Evolutionary conservation across 1,284 basidiomycete genomes (phyloP), one percentile per base, ranked within the genome.

Genomic region (Serendipita sp.): DNA sequence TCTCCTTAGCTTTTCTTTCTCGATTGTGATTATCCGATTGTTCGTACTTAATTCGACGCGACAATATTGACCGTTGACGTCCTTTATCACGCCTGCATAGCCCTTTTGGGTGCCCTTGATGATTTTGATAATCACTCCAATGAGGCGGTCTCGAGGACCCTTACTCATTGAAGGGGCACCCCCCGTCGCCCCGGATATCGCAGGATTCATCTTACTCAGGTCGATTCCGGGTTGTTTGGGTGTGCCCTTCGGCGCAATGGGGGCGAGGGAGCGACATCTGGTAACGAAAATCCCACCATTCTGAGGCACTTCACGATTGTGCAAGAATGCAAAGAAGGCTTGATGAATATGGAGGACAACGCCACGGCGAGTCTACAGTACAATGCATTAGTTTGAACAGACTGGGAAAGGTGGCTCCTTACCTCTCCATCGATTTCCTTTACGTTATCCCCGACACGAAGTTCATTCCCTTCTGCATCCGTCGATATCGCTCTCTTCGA

Each of bases 121-220:
- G 26, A 98, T 84, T 13, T 83, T 82, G 15, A 98, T 91, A 2
- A 80, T 78, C 1, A 83, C 80, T 34, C 93, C 94, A 68, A 93
- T 87, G 69, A 91, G 80, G 44, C 88, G 80, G 72, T 97, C 93
- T 65, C 88, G 79, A 64, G 84, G 87, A 3, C 83, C 88, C 63
- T 83, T 83, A 29, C 79, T 82, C 77, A 82, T 87, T 63, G 78
- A 80, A 1, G 82, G 83, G 58, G 87, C 88, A 44, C 87, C 88
- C n/a, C 87, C 87, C 84, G 89, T 90, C 22, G 87, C 88, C 15
- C 84, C 85, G 42, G 80, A 76, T 58, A 93, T 72, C 1, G 88
- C 83, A 4, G 95, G 94, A 72, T 98, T 98, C 85, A 95, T 88
- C 75, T 95, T 94, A n/a, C 89, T 88, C n/a, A 93, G 76, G 73